Evolutionary conservation across 192 early-diverging fungal species (phyloP), one percentile per base, ranked within the genome.

Genomic region (Umbelopsis ramanniana): DNA sequence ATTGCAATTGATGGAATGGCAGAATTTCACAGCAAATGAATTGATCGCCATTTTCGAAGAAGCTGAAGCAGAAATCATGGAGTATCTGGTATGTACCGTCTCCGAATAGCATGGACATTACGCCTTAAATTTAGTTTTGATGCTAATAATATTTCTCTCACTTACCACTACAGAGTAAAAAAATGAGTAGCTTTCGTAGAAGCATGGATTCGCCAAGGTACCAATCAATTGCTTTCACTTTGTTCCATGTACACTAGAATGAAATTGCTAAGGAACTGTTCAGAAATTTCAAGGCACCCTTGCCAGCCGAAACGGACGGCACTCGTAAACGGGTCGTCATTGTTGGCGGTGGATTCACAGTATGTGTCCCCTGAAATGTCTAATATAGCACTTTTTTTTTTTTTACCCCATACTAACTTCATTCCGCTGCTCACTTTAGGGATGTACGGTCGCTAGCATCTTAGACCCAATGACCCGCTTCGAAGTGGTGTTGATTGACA

Each of bases 291-390:
- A 37, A 43, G 21, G 33, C 19, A 35, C 35, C 23, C 7, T 43
- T 21, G 52, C 48, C 72, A 22, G 38, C 35, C 24, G 35, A 24
- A 6, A 66, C 67, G 21, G 24, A 45, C 29, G 70, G 63, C 45
- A 40, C 67, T 29, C 79, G 76, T n/a, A 76, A 74, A 52, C 68
- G 68, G 37, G 72, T 80, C 15, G 79, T 68, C 19, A 80, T 80
- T 71, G 53, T 80, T 54, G 79, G 79, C 21, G 79, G 79, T 60
- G 79, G 79, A n/a, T 80, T 80, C 43, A 74, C 72, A 40, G 79
- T 80, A 80, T 40, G 71, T 43, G 9, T 24, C 3, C 38, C 9
- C 52, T 48, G n/a, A n/a, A n/a, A n/a, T n/a, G n/a, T 35, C 29
- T 2, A 12, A 21, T 12, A 22, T 53, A 35, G 9, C 17, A 38